These are phyloP conservation scores for Lachancea dasiensis DNA, from an alignment of 805 yeast genomes.

Conservation along the genomic window DNA sequence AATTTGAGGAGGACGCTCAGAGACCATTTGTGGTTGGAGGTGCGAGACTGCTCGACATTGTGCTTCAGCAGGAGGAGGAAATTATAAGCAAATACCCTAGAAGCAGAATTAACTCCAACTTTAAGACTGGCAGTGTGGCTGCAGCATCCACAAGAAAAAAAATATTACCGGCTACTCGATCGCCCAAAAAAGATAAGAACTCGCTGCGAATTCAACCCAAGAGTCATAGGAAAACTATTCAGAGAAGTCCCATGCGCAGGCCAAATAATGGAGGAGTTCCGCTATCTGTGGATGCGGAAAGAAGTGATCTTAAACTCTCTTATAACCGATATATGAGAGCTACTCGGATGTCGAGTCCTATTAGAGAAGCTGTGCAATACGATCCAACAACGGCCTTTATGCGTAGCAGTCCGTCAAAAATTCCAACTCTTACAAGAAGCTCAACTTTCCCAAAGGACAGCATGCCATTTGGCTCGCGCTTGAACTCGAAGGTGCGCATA, in stretches of 20 bases:
- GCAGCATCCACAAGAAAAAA: not conserved
- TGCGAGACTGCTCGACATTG: constrained; percentile 23
- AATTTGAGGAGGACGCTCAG: constrained; percentile 42
- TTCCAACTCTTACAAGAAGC: constrained; percentile 11
- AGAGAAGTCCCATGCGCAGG: constrained; percentile 3
- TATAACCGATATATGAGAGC: constrained; percentile 12
- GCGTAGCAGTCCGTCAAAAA: constrained; percentile 11
- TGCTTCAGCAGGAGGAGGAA: constrained; percentile 30
- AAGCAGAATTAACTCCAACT: constrained; percentile 21
- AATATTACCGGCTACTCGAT: not conserved
- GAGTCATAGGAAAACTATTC: constrained; percentile 1
- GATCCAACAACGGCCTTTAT: constrained; percentile 16
- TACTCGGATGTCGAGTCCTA: constrained; percentile 16
- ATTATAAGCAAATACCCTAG: constrained; percentile 30
- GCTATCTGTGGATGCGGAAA: not conserved
- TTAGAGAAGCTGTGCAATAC: constrained; percentile 11
- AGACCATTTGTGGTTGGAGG: constrained; percentile 32
- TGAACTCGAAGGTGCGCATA: constrained; percentile 5
- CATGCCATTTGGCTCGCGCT: not conserved
- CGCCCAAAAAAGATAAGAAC: constrained; percentile 3
- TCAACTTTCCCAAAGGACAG: constrained; percentile 8
- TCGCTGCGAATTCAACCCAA: not conserved
- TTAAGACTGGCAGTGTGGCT: not conserved
- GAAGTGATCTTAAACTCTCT: not conserved
- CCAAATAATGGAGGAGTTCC: not conserved